Evolutionary conservation across 805 yeast species (phyloP).

Genomic region (Blastobotrys americana): DNA sequence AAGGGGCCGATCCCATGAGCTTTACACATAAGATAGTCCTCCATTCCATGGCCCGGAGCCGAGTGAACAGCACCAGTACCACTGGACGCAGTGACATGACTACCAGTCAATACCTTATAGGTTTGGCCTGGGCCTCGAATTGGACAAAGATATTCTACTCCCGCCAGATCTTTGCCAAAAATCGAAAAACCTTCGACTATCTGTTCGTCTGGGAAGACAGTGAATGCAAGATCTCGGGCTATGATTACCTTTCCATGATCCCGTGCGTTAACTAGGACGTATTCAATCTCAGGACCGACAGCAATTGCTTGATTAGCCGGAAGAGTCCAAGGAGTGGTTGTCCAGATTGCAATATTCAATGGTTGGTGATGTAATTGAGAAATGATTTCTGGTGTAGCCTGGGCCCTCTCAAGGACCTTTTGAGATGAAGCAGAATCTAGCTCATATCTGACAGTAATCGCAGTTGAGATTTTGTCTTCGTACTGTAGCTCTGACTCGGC

Average conservation of each 20-base stretch:
- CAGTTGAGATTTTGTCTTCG: constrained; percentile 62
- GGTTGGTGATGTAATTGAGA: constrained; percentile 1
- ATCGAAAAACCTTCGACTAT: constrained; percentile 24
- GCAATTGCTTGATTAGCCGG: constrained; percentile 83
- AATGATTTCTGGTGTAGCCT: not conserved
- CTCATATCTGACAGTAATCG: constrained; percentile 66
- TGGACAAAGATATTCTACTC: constrained; percentile 49
- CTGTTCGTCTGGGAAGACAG: constrained; percentile 25
- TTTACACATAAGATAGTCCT: constrained; percentile 72
- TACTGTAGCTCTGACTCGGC: constrained; percentile 97
- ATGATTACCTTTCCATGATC: constrained; percentile 47
- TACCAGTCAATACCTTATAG: constrained; percentile 67
- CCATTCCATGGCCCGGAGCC: constrained; percentile 97
- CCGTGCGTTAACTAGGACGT: constrained; percentile 41
- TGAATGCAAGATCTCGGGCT: constrained; percentile 42
- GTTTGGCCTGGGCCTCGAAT: constrained; percentile 30
- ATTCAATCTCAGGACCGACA: constrained; percentile 50
- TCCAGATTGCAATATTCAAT: constrained; percentile 58
- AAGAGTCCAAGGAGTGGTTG: constrained; percentile 98
- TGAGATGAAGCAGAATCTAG: constrained; percentile 27
- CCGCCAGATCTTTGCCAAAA: constrained; percentile 38
- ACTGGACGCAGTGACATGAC: constrained; percentile 68
- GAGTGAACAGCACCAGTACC: constrained; percentile 97
- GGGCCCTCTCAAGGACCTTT: constrained; percentile 4
- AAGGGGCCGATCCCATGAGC: constrained; percentile 48